phyloP scores from a whole-genome alignment of 495 filamentous ascomycete genomes.

The Staphylotrichum longicolle region DNA sequence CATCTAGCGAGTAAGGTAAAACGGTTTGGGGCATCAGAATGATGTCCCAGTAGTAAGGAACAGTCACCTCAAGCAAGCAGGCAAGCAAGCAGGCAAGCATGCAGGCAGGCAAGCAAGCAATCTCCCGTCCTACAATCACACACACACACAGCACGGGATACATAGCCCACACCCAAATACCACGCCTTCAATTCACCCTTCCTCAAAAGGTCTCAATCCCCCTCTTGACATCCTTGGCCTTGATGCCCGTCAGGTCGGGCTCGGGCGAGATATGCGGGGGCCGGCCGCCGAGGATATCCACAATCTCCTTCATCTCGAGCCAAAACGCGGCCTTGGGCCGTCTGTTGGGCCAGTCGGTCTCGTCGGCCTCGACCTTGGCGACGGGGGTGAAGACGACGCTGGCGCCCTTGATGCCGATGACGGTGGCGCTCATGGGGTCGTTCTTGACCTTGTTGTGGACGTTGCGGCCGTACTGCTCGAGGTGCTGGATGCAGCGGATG shows the following conservation, averaged over 20 bases:
- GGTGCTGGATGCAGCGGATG: slow-evolving; percentile 84
- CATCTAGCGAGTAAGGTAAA: too few species aligned
- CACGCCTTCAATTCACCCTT: too few species aligned
- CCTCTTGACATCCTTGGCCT: slow-evolving; percentile 55
- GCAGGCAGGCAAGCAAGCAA: too few species aligned
- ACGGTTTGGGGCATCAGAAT: too few species aligned
- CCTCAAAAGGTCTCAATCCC: slow-evolving; percentile 33
- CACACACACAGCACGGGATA: too few species aligned
- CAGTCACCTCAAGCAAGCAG: too few species aligned
- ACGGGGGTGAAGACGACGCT: slow-evolving; percentile 83
- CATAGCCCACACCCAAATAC: too few species aligned
- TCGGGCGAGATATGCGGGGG: slow-evolving; percentile 48
- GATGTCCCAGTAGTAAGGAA: too few species aligned
- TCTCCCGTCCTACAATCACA: too few species aligned
- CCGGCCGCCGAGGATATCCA: slow-evolving; percentile 80
- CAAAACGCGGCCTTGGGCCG: slow-evolving; percentile 85
- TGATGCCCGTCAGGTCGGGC: slow-evolving; percentile 43
- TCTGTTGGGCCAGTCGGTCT: slow-evolving; percentile 90
- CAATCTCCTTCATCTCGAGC: slow-evolving; percentile 74
- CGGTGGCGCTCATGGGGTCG: slow-evolving; percentile 66
- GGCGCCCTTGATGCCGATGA: slow-evolving; percentile 91
- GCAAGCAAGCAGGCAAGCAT: too few species aligned
- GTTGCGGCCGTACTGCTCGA: slow-evolving; percentile 72
- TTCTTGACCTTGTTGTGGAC: slow-evolving; percentile 64
- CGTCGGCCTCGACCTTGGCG: slow-evolving; percentile 68